Evolutionary conservation across 352 stramenopile genomes (phyloP).

Genomic region (Hyphochytrium catenoides): DNA sequence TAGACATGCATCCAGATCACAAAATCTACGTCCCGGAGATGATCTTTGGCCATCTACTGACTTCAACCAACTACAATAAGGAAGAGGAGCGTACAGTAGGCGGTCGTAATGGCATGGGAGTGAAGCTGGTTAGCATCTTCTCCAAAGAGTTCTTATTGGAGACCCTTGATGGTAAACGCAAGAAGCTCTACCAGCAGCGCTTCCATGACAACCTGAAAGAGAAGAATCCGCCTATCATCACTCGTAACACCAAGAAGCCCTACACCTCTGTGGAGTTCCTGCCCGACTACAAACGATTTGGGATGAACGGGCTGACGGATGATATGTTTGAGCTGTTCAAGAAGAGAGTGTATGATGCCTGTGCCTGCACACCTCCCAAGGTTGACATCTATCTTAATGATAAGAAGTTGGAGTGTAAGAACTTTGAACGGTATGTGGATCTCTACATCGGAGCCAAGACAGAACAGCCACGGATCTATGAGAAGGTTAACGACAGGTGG

Average conservation of each 20-base stretch:
- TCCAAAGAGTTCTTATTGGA: conserved; percentile 95
- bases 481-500: conserved; percentile 81
- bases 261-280: conserved; percentile 94
- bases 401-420: conserved; percentile 48
- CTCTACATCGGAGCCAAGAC: no score
- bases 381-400: conserved; percentile 81
- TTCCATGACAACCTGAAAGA: conserved; percentile 92
- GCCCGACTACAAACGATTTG: conserved; percentile 85
- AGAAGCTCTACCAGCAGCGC: conserved; percentile 58
- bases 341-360: conserved; percentile 95
- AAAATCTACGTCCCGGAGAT: conserved; percentile 93
- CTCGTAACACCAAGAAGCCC: no score
- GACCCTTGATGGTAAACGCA: conserved; percentile 71
- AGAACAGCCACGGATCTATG: no score
- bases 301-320: conserved; percentile 76
- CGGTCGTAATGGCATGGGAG: conserved; percentile 78
- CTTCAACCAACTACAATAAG: conserved; percentile 97
- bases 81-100: conserved; percentile 87
- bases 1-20: conserved; percentile 89
- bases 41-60: conserved; percentile 96
- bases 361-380: no score
- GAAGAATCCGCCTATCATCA: conserved; percentile 53
- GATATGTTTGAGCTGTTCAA: conserved; percentile 79
- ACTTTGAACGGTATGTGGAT: conserved; percentile 89
- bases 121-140: conserved; percentile 99